These are phyloP conservation scores for Suhomyces ambrosiae DNA, from an alignment of 1,139 yeast genomes.

Conservation along the genomic window DNA sequence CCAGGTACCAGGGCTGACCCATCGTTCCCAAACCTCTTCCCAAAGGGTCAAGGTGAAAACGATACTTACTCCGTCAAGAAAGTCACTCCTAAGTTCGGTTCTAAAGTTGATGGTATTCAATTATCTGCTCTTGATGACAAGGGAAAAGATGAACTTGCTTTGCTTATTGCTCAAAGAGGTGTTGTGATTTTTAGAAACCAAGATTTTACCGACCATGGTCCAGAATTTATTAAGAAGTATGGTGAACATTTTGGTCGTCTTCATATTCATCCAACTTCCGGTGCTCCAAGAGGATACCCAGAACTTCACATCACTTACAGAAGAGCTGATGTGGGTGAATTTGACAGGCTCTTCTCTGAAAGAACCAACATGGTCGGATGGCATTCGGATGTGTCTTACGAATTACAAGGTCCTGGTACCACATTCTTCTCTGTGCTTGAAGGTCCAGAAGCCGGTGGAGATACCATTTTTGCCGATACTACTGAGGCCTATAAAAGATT, in stretches of 20 bases:
- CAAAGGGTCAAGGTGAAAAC: slow-evolving; percentile 17
- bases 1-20: slow-evolving; percentile 62
- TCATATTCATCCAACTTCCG: slow-evolving; percentile 45
- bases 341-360: slow-evolving; percentile 25
- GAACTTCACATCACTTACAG: slow-evolving; percentile 38
- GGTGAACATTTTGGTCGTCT: slow-evolving; percentile 40
- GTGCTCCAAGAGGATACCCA: slow-evolving; percentile 40
- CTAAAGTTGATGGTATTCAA: slow-evolving; percentile 48
- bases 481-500: slow-evolving; percentile 31
- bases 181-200: slow-evolving; percentile 44
- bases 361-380: slow-evolving; percentile 36
- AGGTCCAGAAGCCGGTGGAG: slow-evolving; percentile 47
- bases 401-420: slow-evolving; percentile 41
- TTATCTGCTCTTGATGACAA: slow-evolving; percentile 29
- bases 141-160: slow-evolving; percentile 41
- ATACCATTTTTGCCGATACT: slow-evolving; percentile 33
- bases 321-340: slow-evolving; percentile 30
- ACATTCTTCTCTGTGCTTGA: slow-evolving; percentile 42
- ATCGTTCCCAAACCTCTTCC: slow-evolving; percentile 52
- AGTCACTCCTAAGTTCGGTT: slow-evolving; percentile 67
- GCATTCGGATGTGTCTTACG: slow-evolving; percentile 47
- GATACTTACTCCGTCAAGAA: slow-evolving; percentile 33
- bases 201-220: slow-evolving; percentile 37
- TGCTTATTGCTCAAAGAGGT: slow-evolving; percentile 43
- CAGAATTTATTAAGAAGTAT: slow-evolving; percentile 33